phyloP scores from a whole-genome alignment of 768 basidiomycete genomes.

The Mycena vulgaris region DNA sequence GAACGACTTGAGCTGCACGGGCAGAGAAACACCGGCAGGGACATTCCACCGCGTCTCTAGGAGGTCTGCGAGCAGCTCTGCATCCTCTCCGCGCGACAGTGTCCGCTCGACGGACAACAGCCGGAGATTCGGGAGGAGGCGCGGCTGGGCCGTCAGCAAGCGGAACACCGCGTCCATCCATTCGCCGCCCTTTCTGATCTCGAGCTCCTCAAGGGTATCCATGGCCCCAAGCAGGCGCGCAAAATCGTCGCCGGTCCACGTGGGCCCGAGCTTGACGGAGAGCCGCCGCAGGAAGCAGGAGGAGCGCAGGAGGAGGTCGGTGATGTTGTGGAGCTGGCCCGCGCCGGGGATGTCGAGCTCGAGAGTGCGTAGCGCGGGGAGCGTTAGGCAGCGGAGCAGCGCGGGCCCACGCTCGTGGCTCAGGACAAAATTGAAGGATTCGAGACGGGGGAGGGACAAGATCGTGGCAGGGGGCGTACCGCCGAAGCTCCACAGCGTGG shows the following conservation, averaged over 20 bases:
- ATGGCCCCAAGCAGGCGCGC: conserved; percentile 1
- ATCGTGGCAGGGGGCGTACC: background rate
- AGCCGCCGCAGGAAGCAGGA: conserved; percentile 23
- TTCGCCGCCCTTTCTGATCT: background rate
- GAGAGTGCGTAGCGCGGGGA: conserved; percentile 20
- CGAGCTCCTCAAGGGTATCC: conserved; percentile 22
- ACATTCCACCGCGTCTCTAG: conserved; percentile 22
- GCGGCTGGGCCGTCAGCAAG: background rate
- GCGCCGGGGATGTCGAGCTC: conserved; percentile 1
- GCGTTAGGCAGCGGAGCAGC: conserved; percentile 5
- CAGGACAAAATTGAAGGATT: conserved; percentile 7
- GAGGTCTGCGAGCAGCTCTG: conserved; percentile 9
- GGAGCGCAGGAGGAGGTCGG: background rate
- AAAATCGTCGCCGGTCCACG: background rate
- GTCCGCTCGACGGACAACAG: conserved; percentile 12
- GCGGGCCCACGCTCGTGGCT: conserved; percentile 24
- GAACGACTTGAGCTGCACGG: conserved; percentile 13
- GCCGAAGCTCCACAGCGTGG: conserved; percentile 1
- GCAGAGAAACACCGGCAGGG: background rate
- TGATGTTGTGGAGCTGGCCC: background rate
- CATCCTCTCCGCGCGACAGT: background rate
- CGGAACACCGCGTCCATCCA: background rate
- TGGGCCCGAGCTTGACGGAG: conserved; percentile 6
- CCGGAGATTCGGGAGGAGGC: conserved; percentile 23
- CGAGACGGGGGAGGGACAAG: background rate